Conservation (phyloP, 1,284 basidiomycete species). For the Trichosporon ovoides region DNA sequence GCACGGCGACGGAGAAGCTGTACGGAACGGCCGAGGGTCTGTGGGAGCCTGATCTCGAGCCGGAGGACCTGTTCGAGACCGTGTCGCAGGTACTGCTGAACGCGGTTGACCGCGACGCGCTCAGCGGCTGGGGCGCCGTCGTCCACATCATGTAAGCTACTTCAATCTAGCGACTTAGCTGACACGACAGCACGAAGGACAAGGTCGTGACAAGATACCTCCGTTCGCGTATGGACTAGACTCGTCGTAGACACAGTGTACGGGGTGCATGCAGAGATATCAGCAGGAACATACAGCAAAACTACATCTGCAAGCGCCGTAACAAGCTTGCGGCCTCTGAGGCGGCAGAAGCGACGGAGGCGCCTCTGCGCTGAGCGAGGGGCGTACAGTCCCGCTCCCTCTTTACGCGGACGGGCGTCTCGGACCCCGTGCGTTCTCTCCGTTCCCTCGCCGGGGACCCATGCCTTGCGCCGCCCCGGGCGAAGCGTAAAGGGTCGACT, state of each 20-base stretch:
- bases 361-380: neutral
- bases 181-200: constrained; percentile 66
- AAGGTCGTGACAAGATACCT: constrained; percentile 77
- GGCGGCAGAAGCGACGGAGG: neutral
- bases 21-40: constrained; percentile 97
- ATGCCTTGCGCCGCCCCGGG: no score
- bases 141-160: constrained; percentile 86
- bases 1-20: constrained; percentile 87
- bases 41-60: constrained; percentile 90
- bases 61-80: constrained; percentile 97
- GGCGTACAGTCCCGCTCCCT: no score
- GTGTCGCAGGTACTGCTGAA: constrained; percentile 95
- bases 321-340: neutral
- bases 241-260: neutral
- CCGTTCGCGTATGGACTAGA: constrained; percentile 84
- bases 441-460: no score
- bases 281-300: neutral
- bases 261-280: constrained; percentile 19
- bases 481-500: no score
- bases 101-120: constrained; percentile 92
- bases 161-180: constrained; percentile 1
- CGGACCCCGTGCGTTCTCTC: no score
- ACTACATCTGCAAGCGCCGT: neutral
- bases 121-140: constrained; percentile 92
- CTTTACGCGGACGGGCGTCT: no score